phyloP scores from a whole-genome alignment of 768 basidiomycete species.

The Russula sp. region DNA sequence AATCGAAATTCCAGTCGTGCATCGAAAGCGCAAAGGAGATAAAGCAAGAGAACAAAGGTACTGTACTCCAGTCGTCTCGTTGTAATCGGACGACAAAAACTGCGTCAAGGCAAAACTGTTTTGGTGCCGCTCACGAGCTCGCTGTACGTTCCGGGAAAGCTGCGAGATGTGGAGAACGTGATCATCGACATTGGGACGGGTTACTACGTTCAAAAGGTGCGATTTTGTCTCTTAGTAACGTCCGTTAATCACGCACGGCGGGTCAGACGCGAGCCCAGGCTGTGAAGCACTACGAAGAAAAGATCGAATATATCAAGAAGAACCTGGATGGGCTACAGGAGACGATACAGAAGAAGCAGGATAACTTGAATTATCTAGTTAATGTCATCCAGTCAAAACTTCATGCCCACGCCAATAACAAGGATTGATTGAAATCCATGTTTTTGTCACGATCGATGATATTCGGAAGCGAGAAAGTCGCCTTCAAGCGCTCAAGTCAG shows the following conservation, averaged over 20 bases:
- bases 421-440: background rate
- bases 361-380: constrained; percentile 73
- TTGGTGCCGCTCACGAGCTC: constrained; percentile 93
- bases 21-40: constrained; percentile 75
- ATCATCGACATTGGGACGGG: constrained; percentile 96
- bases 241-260: background rate
- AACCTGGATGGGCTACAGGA: constrained; percentile 87
- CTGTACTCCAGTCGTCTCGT: background rate
- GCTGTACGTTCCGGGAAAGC: constrained; percentile 89
- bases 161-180: constrained; percentile 77
- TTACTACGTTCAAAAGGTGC: constrained; percentile 92
- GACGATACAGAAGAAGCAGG: constrained; percentile 86
- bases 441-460: too few species aligned
- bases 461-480: too few species aligned
- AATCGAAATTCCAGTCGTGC: constrained; percentile 86
- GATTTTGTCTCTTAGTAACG: constrained; percentile 7
- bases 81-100: background rate
- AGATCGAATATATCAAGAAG: constrained; percentile 72
- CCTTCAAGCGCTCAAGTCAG: too few species aligned
- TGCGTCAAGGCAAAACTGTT: constrained; percentile 66
- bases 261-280: constrained; percentile 78
- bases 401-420: constrained; percentile 29
- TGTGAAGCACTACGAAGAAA: constrained; percentile 69
- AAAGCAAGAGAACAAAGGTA: constrained; percentile 61
- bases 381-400: constrained; percentile 67